These are phyloP conservation scores for Moesziomyces antarcticus DNA, from an alignment of 1,284 basidiomycete species.

Conservation along the genomic window DNA sequence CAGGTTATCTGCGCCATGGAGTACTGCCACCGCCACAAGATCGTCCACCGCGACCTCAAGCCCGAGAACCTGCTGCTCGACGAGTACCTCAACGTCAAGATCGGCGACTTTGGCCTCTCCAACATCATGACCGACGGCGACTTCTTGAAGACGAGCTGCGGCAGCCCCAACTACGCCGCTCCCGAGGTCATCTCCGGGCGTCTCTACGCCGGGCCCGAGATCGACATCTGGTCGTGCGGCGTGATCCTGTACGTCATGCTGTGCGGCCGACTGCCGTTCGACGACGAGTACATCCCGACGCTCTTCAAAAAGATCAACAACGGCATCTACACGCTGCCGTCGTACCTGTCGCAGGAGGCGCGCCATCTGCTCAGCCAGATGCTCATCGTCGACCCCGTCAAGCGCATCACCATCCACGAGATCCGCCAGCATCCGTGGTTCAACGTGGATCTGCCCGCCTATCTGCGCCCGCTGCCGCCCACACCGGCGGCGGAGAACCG, in stretches of 20 bases:
- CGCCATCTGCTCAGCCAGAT: conserved; percentile 63
- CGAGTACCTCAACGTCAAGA: conserved; percentile 67
- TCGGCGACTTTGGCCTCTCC: conserved; percentile 67
- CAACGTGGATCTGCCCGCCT: conserved; percentile 62
- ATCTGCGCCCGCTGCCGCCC: conserved; percentile 78
- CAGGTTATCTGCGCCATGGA: conserved; percentile 67
- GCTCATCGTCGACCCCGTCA: conserved; percentile 67
- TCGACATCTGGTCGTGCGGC: conserved; percentile 68
- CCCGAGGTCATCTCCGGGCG: conserved; percentile 66
- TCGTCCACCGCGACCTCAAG: conserved; percentile 65
- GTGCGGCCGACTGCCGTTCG: conserved; percentile 65
- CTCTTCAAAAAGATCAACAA: conserved; percentile 68
- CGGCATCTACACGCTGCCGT: conserved; percentile 65
- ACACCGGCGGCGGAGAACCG: conserved; percentile 72
- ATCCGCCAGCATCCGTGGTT: conserved; percentile 66
- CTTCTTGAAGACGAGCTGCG: conserved; percentile 67
- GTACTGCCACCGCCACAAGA: conserved; percentile 67
- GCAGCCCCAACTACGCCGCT: conserved; percentile 67
- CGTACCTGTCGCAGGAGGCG: conserved; percentile 63
- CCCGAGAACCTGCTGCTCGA: conserved; percentile 66
- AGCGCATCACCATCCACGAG: conserved; percentile 66
- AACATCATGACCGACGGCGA: conserved; percentile 68
- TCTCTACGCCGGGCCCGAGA: conserved; percentile 66
- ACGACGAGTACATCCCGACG: conserved; percentile 67
- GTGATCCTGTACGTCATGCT: conserved; percentile 68